Percentiles rank a stretch among this genome's conserved stretches.
Conservation (phyloP, 805 yeast genomes). For the Tetrapisispora arboricola region DNA sequence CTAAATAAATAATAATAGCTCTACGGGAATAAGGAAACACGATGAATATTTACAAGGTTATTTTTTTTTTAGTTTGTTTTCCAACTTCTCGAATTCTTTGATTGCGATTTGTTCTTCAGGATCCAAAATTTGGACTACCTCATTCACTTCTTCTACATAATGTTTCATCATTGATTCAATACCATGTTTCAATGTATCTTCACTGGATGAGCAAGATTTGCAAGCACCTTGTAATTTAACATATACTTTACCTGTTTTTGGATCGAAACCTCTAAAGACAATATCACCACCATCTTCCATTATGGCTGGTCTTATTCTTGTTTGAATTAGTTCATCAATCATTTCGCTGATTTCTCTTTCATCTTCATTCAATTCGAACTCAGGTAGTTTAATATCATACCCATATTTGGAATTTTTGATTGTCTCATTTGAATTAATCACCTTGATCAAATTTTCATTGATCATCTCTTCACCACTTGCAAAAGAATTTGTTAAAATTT, state of each 20-base stretch:
- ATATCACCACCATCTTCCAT: constrained; percentile 99
- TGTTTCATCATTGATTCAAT: constrained; percentile 96
- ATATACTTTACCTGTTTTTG: constrained; percentile 77
- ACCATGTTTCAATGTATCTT: constrained; percentile 88
- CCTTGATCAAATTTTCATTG: constrained; percentile 21
- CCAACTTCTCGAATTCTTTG: constrained; percentile 77
- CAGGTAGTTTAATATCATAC: constrained; percentile 23
- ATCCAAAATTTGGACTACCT: constrained; percentile 79
- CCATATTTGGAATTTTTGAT: constrained; percentile 17
- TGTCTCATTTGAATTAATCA: constrained; percentile 23
- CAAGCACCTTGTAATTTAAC: constrained; percentile 93
- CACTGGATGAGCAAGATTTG: constrained; percentile 82
- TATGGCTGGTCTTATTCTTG: constrained; percentile 93
- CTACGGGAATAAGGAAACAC: neutral
- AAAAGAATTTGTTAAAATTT: constrained; percentile 22
- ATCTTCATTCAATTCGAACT: constrained; percentile 39
- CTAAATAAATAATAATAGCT: neutral
- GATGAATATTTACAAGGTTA: neutral
- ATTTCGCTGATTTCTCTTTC: constrained; percentile 75
- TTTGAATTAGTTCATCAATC: constrained; percentile 86
- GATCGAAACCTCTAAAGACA: constrained; percentile 77
- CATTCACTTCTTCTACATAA: constrained; percentile 89
- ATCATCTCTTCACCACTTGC: constrained; percentile 22
- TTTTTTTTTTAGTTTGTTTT: constrained; percentile 31
- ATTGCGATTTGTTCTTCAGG: constrained; percentile 67